A percentile compares a stretch with the other conserved stretches of the same genome.
phyloP scores from a whole-genome alignment of 176 grass and related monocot genomes.

The Elaeis guineensis region DNA sequence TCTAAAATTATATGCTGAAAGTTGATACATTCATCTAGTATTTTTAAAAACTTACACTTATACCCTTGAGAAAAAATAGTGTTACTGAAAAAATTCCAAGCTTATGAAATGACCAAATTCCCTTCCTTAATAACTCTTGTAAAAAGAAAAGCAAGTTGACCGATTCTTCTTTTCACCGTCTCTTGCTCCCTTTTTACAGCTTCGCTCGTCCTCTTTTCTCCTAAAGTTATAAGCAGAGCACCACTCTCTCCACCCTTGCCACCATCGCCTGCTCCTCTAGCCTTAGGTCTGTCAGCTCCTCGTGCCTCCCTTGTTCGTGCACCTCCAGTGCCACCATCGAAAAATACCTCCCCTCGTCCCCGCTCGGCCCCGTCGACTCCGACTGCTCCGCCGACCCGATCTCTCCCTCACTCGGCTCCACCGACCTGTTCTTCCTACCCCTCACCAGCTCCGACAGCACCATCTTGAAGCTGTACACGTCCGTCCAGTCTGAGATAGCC shows the following conservation, averaged over 20 bases:
- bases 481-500: conserved; percentile 64
- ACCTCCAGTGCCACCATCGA: conserved; percentile 61
- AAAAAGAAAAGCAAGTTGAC: too few species aligned
- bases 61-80: too few species aligned
- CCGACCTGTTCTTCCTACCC: conserved; percentile 66
- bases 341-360: conserved; percentile 51
- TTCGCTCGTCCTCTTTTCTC: too few species aligned
- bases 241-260: conserved; percentile 33
- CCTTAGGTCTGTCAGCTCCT: conserved; percentile 54
- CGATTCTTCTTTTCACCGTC: too few species aligned
- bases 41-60: too few species aligned
- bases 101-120: too few species aligned
- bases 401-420: neutral
- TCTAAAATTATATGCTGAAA: too few species aligned
- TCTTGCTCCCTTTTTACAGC: too few species aligned
- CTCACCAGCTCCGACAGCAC: conserved; percentile 76
- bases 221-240: too few species aligned
- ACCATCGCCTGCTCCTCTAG: conserved; percentile 41
- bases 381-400: conserved; percentile 19
- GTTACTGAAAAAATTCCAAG: too few species aligned
- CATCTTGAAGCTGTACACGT: conserved; percentile 96
- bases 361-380: neutral
- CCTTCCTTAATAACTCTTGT: too few species aligned
- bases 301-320: conserved; percentile 56
- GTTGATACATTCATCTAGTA: too few species aligned